phyloP scores from a whole-genome alignment of 2,329 filamentous ascomycete species.

The Rhytidhysteron rufulum region DNA sequence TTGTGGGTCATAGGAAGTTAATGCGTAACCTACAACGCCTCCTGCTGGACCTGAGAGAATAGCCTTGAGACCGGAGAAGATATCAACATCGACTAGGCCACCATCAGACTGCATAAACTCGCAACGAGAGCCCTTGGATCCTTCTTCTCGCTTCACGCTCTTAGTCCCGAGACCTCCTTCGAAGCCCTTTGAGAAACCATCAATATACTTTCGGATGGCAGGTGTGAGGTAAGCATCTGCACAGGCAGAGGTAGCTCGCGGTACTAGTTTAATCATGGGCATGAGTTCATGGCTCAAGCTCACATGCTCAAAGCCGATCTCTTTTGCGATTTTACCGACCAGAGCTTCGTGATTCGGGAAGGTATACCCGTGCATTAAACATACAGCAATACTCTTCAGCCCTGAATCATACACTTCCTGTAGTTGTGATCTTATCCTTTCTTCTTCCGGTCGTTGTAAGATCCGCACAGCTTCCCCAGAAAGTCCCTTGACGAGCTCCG shows the following conservation, averaged over 20 bases:
- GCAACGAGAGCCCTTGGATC: conserved; percentile 70
- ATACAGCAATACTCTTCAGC: conserved; percentile 80
- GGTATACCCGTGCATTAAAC: conserved; percentile 88
- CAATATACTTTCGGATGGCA: conserved; percentile 72
- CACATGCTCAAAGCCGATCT: conserved; percentile 80
- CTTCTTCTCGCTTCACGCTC: conserved; percentile 64
- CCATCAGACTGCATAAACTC: conserved; percentile 95
- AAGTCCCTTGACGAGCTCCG: conserved; percentile 64
- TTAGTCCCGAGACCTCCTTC: conserved; percentile 73
- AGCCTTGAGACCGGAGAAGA: conserved; percentile 78
- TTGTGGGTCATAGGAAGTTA: conserved; percentile 81
- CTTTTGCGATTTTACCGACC: conserved; percentile 69
- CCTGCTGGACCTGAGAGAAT: conserved; percentile 90
- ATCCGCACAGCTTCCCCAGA: conserved; percentile 73
- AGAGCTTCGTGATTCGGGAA: conserved; percentile 81
- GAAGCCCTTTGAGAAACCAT: conserved; percentile 76
- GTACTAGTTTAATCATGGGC: conserved; percentile 84
- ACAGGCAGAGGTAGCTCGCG: conserved; percentile 71
- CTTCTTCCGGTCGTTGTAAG: conserved; percentile 57
- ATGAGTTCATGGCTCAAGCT: conserved; percentile 76
- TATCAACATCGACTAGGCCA: conserved; percentile 65
- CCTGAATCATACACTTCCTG: conserved; percentile 66
- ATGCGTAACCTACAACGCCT: conserved; percentile 86
- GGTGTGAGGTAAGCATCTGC: conserved; percentile 79
- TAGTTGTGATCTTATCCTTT: conserved; percentile 56